Conservation (phyloP, 208 protist genomes). For the Leishmania aethiopica region DNA sequence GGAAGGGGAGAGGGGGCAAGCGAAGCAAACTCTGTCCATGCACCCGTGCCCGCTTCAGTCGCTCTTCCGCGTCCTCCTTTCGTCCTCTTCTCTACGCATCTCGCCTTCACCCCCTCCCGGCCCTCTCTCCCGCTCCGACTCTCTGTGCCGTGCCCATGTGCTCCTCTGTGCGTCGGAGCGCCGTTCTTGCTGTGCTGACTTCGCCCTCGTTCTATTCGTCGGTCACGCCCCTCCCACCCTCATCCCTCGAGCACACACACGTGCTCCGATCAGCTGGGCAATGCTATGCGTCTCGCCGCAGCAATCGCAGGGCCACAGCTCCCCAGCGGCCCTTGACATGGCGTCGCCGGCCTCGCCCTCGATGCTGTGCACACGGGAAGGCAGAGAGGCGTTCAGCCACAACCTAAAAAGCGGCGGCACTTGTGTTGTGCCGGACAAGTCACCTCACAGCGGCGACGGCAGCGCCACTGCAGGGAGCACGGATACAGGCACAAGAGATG, state of each 20-base stretch:
- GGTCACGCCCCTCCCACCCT: neutral
- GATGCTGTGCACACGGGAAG: neutral
- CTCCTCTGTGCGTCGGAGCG: neutral
- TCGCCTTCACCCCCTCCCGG: neutral
- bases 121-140: neutral
- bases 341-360: neutral
- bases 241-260: neutral
- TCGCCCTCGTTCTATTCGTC: neutral
- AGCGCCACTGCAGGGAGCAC: neutral
- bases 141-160: neutral
- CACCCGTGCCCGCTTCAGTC: neutral
- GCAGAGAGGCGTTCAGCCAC: neutral
- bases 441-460: neutral
- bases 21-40: neutral
- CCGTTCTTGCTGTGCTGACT: neutral
- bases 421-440: too few species aligned
- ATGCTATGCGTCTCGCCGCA: constrained; percentile 1
- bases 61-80: neutral
- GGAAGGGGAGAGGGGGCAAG: neutral
- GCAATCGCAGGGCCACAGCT: neutral
- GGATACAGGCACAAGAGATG: neutral
- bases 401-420: neutral
- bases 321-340: neutral
- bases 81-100: neutral
- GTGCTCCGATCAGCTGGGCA: neutral